Conservation (phyloP, 2,329 filamentous ascomycete species). For the Lasiodiplodia gonubiensis region DNA sequence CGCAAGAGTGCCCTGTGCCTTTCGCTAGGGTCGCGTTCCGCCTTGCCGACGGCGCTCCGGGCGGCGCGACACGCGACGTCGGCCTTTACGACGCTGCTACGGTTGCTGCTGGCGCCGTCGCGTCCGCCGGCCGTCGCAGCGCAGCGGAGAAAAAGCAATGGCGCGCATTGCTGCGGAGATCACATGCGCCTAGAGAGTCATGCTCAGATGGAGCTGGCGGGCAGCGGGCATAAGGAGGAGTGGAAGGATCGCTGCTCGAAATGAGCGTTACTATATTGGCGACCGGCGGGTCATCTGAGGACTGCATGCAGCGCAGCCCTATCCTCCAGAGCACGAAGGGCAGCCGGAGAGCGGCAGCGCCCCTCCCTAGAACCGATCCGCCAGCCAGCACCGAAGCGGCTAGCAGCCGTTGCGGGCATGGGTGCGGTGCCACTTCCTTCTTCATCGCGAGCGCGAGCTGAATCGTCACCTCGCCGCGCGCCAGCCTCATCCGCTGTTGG, state of each 20-base stretch:
- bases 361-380: background rate
- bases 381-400: conserved; percentile 14
- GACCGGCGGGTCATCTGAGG: conserved; percentile 24
- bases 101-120: background rate
- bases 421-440: conserved; percentile 24
- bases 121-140: background rate
- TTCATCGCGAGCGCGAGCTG: conserved; percentile 26
- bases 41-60: conserved; percentile 19
- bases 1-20: background rate
- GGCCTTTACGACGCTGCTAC: background rate
- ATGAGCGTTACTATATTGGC: conserved; percentile 26
- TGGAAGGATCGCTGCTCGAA: conserved; percentile 24
- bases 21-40: conserved; percentile 23
- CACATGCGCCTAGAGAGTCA: conserved; percentile 14
- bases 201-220: conserved; percentile 1
- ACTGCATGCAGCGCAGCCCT: conserved; percentile 25
- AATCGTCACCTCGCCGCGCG: conserved; percentile 17
- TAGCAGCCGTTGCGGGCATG: conserved; percentile 27
- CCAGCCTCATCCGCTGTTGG: conserved; percentile 27
- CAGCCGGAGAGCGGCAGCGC: conserved; percentile 5
- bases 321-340: conserved; percentile 2
- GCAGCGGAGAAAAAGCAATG: conserved; percentile 22
- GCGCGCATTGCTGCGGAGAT: conserved; percentile 23
- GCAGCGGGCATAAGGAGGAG: conserved; percentile 11
- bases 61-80: conserved; percentile 8